Base-by-base conservation (phyloP, 2,329 filamentous ascomycete genomes). In the Acrodontium crateriforme region DNA sequence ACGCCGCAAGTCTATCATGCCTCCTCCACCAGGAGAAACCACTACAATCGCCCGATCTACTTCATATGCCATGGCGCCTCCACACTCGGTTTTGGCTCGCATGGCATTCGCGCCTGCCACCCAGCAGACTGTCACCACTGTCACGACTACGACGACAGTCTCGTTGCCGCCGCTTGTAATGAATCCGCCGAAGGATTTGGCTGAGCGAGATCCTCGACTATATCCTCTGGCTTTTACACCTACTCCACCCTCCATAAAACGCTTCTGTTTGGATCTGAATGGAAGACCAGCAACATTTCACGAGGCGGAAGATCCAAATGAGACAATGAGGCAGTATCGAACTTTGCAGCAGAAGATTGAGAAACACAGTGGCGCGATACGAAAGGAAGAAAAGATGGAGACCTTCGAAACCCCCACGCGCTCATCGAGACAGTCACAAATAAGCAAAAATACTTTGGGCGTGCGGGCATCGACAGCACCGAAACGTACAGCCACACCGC, bases 111-210 rank as follows among this genome's bases (percentile, higher is more conserved):
- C 67, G 31, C 71, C 71, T 16, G 65, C 71, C 10, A 76, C 71
- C 9, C 67, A 71, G 45, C 74, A 71, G 8, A 75, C 71, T 0
- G 66, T 74, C 8, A 73, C 93, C 37, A 93, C 85, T 2, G 94
- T 87, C 0, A 94, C 85, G 0, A 94, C 84, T 1, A 92, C 83
- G 1, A 91, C 85, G 2, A 83, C 75, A 53, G 66, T 82, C 56
- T 55, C 63, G 10, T 91, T 89, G 41, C 85, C 87, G 25, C 83
- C 83, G n/a, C 63, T 94, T 32, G 65, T 81, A 31, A 72, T 93
- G 41, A 74, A 73, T 39, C 71, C 80, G 34, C 78, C 82, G 14
- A 71, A 71, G 29, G 70, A 74, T 28, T 66, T 84, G 18, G 63
- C 69, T 34, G 68, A 75, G 29, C 71, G 93, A 32, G 84, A 95